These are phyloP conservation scores for Lactuca sativa DNA, from an alignment of 129 eudicot genomes.

Conservation along the genomic window DNA sequence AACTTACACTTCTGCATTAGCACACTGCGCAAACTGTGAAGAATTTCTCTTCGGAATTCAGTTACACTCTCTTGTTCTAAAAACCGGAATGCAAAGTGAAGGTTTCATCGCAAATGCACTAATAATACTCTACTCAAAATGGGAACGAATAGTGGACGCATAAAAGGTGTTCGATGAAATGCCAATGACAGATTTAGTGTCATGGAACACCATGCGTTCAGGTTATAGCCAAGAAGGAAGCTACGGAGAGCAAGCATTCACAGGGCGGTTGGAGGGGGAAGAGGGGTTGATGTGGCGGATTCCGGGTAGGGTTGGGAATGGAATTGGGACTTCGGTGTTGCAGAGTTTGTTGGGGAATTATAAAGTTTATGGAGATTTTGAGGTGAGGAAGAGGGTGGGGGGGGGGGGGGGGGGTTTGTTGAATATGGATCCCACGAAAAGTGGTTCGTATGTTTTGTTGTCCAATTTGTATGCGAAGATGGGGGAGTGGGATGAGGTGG, in stretches of 20 bases:
- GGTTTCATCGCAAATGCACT: conserved; percentile 75
- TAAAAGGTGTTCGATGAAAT: conserved; percentile 63
- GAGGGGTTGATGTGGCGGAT: conserved; percentile 56
- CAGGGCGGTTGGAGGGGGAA: conserved; percentile 73
- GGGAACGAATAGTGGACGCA: conserved; percentile 60
- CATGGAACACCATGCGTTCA: conserved; percentile 89
- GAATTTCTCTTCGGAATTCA: conserved; percentile 67
- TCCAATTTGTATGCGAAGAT: conserved; percentile 90
- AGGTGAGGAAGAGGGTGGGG: conserved; percentile 53
- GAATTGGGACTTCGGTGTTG: conserved; percentile 59
- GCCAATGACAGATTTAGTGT: conserved; percentile 64
- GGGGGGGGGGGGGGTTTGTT: conserved; percentile 52
- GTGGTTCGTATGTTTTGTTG: conserved; percentile 84
- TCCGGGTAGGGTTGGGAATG: conserved; percentile 41
- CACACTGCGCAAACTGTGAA: conserved; percentile 57
- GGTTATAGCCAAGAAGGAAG: conserved; percentile 81
- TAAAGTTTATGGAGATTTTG: conserved; percentile 54
- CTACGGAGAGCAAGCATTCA: conserved; percentile 48
- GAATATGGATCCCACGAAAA: conserved; percentile 62
- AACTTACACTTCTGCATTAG: conserved; percentile 59
- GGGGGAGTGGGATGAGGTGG: conserved; percentile 87
- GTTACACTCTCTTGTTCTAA: conserved; percentile 54
- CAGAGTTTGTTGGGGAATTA: conserved; percentile 76
- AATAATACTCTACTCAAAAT: conserved; percentile 65
- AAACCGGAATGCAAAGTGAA: conserved; percentile 57